phyloP scores from a whole-genome alignment of 176 grass and related monocot species.

The Aegilops tauschii region DNA sequence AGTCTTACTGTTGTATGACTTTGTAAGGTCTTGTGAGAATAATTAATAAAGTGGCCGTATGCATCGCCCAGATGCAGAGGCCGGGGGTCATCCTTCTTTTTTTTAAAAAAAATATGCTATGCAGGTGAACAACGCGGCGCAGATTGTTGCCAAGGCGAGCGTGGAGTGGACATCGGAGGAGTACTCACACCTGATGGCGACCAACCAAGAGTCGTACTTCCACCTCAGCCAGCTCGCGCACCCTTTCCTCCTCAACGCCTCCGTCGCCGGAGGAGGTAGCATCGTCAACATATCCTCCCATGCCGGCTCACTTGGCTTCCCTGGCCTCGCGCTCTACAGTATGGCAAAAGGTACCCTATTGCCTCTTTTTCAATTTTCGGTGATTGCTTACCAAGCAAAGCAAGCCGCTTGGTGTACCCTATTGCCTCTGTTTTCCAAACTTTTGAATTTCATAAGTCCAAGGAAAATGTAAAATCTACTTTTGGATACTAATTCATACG shows the following conservation, averaged over 20 bases:
- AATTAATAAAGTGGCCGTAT: no score
- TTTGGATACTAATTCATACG: not conserved
- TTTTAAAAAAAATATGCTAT: no score
- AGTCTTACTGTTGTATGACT: no score
- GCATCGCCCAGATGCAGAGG: no score
- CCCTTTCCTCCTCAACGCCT: not conserved
- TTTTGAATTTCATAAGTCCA: not conserved
- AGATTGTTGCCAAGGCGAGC: not conserved
- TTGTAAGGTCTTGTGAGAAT: no score
- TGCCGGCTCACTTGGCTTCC: not conserved
- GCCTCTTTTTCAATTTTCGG: no score
- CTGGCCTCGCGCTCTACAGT: not conserved
- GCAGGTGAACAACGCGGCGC: slow-evolving; percentile 25
- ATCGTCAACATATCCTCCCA: slow-evolving; percentile 10
- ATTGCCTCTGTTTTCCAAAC: no score
- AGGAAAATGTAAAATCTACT: not conserved
- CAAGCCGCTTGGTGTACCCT: no score
- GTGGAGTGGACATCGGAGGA: not conserved
- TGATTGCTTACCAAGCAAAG: no score
- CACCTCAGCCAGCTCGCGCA: not conserved
- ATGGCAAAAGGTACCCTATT: not conserved
- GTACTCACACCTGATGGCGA: not conserved
- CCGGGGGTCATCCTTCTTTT: no score
- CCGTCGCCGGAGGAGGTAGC: not conserved
- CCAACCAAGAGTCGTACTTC: not conserved